A percentile compares a stretch with the other conserved stretches of the same genome.
Conservation (phyloP, 2,329 filamentous ascomycete genomes). For the Ophiognomonia clavigignenti-juglandacearum region DNA sequence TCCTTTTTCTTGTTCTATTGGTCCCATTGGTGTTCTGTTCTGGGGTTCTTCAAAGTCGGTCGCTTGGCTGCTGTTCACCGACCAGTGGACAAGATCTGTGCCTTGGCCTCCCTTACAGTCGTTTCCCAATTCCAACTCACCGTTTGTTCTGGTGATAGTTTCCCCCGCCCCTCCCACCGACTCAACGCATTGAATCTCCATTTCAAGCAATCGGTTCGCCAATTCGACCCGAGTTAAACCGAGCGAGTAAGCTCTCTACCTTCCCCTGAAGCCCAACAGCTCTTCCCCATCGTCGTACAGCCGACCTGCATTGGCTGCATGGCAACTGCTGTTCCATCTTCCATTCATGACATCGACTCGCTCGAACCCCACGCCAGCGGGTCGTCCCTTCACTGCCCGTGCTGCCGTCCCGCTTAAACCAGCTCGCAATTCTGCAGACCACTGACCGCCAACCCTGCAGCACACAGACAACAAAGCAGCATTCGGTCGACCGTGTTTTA, state of each 20-base stretch:
- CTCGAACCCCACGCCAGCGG: constrained; percentile 8
- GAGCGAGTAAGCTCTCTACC: constrained; percentile 13
- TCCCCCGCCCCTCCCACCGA: neutral
- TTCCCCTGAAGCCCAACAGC: constrained; percentile 10
- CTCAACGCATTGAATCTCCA: constrained; percentile 9
- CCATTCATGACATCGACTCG: constrained; percentile 5
- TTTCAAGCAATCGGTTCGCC: neutral
- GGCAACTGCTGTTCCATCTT: constrained; percentile 12
- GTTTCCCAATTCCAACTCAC: no score
- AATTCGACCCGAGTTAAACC: neutral
- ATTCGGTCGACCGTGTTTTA: constrained; percentile 3
- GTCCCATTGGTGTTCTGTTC: constrained; percentile 4
- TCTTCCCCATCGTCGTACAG: constrained; percentile 14
- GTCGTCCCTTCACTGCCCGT: constrained; percentile 5
- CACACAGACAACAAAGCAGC: neutral
- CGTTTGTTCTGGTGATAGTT: constrained; percentile 5
- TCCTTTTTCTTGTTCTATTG: neutral
- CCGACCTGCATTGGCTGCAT: constrained; percentile 16
- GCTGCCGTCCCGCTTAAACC: no score
- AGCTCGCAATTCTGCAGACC: constrained; percentile 17
- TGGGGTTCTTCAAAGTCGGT: no score
- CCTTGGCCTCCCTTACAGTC: constrained; percentile 1
- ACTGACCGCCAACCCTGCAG: neutral
- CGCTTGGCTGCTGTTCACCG: no score
- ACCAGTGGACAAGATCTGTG: no score